phyloP scores from a whole-genome alignment of 1,284 basidiomycete genomes.

The Pascua guehoae region DNA sequence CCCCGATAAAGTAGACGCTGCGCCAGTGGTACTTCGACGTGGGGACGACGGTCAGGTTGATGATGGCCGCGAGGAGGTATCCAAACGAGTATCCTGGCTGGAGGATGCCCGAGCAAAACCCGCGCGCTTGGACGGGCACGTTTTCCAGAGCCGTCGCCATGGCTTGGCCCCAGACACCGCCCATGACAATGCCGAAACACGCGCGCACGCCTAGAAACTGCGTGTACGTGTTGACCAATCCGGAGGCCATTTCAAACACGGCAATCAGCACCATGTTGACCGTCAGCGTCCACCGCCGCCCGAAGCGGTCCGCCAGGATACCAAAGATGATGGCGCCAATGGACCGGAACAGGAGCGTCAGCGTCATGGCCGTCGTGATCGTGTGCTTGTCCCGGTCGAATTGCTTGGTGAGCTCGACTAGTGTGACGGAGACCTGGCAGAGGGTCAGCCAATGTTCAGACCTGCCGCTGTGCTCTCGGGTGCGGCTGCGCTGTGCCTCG shows the following conservation, averaged over 20 bases:
- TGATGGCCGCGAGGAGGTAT: conserved; percentile 58
- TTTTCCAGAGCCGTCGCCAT: conserved; percentile 66
- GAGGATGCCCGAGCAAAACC: conserved; percentile 76
- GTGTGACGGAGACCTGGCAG: conserved; percentile 10
- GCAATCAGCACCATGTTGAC: conserved; percentile 67
- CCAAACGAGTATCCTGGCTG: conserved; percentile 71
- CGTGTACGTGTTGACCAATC: conserved; percentile 51
- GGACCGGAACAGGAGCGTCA: conserved; percentile 88
- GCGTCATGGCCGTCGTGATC: conserved; percentile 72
- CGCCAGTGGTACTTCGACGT: conserved; percentile 50
- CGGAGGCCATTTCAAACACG: conserved; percentile 68
- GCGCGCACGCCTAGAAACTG: conserved; percentile 55
- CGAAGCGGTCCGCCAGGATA: conserved; percentile 70
- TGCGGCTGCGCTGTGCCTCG: too few species aligned
- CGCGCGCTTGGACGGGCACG: conserved; percentile 79
- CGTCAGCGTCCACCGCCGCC: conserved; percentile 79
- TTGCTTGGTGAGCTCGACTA: conserved; percentile 7
- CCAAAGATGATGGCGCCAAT: conserved; percentile 79
- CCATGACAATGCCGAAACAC: conserved; percentile 84
- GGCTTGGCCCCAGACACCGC: conserved; percentile 52
- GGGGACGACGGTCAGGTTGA: conserved; percentile 62
- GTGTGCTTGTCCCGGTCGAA: conserved; percentile 23
- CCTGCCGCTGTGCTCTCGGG: too few species aligned
- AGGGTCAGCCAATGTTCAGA: not conserved
- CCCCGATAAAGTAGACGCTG: conserved; percentile 53